These are phyloP conservation scores for Fusarium devonianum DNA, from an alignment of 2,329 filamentous ascomycete genomes.

Conservation along the genomic window DNA sequence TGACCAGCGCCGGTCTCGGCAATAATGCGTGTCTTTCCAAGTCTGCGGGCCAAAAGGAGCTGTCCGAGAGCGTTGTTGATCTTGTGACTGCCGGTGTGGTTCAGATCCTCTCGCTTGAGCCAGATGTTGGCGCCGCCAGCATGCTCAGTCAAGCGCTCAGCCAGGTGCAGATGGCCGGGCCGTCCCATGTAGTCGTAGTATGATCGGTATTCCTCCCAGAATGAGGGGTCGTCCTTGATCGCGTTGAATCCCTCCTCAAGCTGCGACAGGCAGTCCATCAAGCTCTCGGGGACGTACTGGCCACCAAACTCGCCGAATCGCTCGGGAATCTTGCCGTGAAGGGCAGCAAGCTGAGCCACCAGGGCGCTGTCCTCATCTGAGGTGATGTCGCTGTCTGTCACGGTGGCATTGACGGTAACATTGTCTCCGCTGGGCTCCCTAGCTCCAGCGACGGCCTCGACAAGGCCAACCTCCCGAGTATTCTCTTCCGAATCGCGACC, in stretches of 20 bases:
- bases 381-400: conserved; percentile 72
- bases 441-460: conserved; percentile 70
- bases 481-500: conserved; percentile 55
- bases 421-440: conserved; percentile 46
- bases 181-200: conserved; percentile 98
- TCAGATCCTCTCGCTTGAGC: conserved; percentile 96
- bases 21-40: conserved; percentile 97
- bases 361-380: conserved; percentile 64
- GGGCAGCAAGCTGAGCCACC: conserved; percentile 82
- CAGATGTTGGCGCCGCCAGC: conserved; percentile 95
- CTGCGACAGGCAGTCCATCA: conserved; percentile 95
- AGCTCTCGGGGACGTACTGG: conserved; percentile 94
- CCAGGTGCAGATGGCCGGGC: conserved; percentile 88
- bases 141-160: conserved; percentile 85
- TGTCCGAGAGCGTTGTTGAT: conserved; percentile 99
- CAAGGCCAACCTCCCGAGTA: conserved; percentile 72
- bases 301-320: conserved; percentile 96
- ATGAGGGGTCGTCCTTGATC: conserved; percentile 84
- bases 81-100: conserved; percentile 98
- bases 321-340: conserved; percentile 81
- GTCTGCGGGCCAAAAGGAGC: conserved; percentile 80
- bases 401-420: conserved; percentile 64
- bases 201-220: conserved; percentile 96
- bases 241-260: conserved; percentile 90
- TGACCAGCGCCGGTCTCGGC: conserved; percentile 97